These are phyloP conservation scores for Solanum megistacrolobum DNA, from an alignment of 257 asterid species.

Conservation along the genomic window DNA sequence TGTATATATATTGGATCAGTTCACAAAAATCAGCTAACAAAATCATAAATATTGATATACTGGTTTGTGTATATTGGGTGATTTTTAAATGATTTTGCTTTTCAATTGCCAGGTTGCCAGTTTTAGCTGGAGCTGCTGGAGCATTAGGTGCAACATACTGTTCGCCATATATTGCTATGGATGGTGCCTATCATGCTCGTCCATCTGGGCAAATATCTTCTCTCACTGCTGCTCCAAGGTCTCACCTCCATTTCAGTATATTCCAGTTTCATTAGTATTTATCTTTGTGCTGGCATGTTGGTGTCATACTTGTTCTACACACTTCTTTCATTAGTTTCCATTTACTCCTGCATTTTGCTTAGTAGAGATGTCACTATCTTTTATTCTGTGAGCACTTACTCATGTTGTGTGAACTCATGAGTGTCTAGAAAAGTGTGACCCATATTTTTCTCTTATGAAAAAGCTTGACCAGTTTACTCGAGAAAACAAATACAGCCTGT, in stretches of 20 bases:
- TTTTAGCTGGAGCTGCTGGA: slow-evolving; percentile 93
- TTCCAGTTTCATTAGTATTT: background rate
- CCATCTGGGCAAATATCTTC: slow-evolving; percentile 63
- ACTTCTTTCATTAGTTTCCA: background rate
- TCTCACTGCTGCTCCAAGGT: slow-evolving; percentile 49
- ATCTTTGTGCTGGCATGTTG: background rate
- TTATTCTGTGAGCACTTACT: background rate
- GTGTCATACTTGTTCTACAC: background rate
- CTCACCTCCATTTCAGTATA: background rate
- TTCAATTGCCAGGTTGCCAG: slow-evolving; percentile 62
- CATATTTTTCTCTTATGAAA: background rate
- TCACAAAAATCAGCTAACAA: background rate
- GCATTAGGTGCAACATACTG: slow-evolving; percentile 74
- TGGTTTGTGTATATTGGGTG: background rate
- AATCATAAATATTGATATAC: background rate
- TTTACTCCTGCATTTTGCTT: background rate
- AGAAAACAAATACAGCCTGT: background rate
- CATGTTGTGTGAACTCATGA: background rate
- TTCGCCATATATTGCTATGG: slow-evolving; percentile 65
- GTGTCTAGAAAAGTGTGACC: background rate
- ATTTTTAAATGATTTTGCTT: background rate
- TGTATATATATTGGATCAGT: background rate
- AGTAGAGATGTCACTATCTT: background rate
- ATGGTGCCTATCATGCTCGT: slow-evolving; percentile 67
- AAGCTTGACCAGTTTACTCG: background rate